These are phyloP conservation scores for Ceratocystis cubensis DNA, from an alignment of 2,329 filamentous ascomycete genomes.

Conservation along the genomic window DNA sequence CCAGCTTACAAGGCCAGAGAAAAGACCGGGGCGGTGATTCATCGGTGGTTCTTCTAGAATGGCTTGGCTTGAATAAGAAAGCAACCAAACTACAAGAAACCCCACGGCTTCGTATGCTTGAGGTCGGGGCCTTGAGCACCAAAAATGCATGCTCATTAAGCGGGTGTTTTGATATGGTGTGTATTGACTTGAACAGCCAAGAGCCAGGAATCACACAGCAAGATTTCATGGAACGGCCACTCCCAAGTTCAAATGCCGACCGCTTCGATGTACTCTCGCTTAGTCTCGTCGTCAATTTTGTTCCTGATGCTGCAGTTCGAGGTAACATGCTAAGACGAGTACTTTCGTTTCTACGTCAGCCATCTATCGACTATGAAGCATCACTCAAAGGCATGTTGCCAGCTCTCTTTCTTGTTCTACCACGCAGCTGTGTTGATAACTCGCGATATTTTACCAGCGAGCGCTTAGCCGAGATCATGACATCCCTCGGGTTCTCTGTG, in stretches of 20 bases:
- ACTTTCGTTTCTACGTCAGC: conserved; percentile 50
- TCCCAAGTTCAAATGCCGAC: conserved; percentile 50
- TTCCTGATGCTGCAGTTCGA: conserved; percentile 60
- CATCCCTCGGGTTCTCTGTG: conserved; percentile 57
- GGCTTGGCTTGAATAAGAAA: conserved; percentile 33
- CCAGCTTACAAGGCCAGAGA: conserved; percentile 56
- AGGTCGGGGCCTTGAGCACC: conserved; percentile 77
- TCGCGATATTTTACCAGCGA: conserved; percentile 75
- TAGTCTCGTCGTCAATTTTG: conserved; percentile 87
- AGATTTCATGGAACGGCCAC: conserved; percentile 82
- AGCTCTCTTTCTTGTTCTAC: conserved; percentile 76
- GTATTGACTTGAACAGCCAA: conserved; percentile 87
- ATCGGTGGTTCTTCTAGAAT: conserved; percentile 50
- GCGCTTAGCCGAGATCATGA: conserved; percentile 61
- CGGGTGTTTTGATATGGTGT: conserved; percentile 55
- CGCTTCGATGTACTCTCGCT: conserved; percentile 83
- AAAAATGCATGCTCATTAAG: conserved; percentile 72
- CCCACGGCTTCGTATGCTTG: conserved; percentile 53
- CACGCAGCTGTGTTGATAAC: conserved; percentile 76
- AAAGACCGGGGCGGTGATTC: conserved; percentile 55
- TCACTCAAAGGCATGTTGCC: conserved; percentile 38
- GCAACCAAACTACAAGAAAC: conserved; percentile 16
- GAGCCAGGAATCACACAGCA: conserved; percentile 69
- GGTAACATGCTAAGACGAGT: conserved; percentile 79
- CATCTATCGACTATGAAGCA: conserved; percentile 21